phyloP scores from a whole-genome alignment of 176 grass and related monocot species.

The barley (Hordeum vulgare) region MorexV3_pseudomolecules_assembly NC_058520.1:44823710-44824209 shows the following conservation, averaged over 20 bases:
- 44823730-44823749: not conserved
- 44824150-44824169: not conserved
- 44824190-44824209: no score
- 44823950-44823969: not conserved
- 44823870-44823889: not conserved
- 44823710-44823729: not conserved
- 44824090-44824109: no score
- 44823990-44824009: not conserved
- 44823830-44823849: not conserved
- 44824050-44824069: no score
- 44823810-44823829: not conserved
- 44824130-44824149: no score
- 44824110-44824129: no score
- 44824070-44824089: no score
- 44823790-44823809: not conserved
- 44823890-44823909: slow-evolving; percentile 8
- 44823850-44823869: not conserved
- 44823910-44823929: not conserved
- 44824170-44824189: not conserved
- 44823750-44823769: not conserved
- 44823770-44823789: not conserved
- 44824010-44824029: not conserved
- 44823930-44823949: not conserved
- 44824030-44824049: not conserved
- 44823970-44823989: not conserved